Percentiles rank a stretch among this genome's conserved stretches.
phyloP scores from a whole-genome alignment of 768 basidiomycete genomes.

The Collybia nuda region DNA sequence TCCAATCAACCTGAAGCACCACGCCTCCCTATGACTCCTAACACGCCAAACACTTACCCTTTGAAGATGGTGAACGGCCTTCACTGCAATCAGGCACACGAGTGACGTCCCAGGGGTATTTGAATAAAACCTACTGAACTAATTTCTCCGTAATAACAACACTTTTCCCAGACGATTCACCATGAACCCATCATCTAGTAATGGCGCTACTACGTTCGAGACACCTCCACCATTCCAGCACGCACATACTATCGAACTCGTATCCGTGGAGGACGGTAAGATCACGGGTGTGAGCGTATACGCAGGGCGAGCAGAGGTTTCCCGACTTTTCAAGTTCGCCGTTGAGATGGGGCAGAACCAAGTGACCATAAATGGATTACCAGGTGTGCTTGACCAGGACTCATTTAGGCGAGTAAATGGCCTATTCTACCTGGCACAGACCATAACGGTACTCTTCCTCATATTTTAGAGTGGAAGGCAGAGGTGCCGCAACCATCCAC shows the following conservation, averaged over 20 bases:
- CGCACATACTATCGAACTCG: conserved; percentile 27
- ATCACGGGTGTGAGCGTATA: conserved; percentile 40
- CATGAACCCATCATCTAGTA: neutral
- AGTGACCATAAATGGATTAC: conserved; percentile 37
- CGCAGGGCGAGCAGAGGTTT: conserved; percentile 39
- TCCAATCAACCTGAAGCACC: no score
- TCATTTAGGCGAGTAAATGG: conserved; percentile 16
- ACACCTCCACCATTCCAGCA: conserved; percentile 13
- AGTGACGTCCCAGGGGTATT: no score
- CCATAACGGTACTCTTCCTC: neutral
- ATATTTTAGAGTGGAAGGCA: conserved; percentile 38
- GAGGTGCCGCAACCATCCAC: conserved; percentile 44
- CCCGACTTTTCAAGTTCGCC: conserved; percentile 35
- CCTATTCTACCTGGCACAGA: neutral
- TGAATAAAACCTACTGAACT: no score
- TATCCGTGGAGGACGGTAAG: conserved; percentile 29
- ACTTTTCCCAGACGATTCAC: no score
- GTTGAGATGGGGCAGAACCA: conserved; percentile 40
- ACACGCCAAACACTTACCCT: no score
- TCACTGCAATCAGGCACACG: no score
- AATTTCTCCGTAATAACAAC: no score
- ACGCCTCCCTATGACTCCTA: no score
- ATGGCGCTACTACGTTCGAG: neutral
- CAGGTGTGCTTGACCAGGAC: conserved; percentile 33
- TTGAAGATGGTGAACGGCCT: no score